Percentiles rank a stretch among this genome's conserved stretches.
Conservation (phyloP, 2,329 filamentous ascomycete genomes). For the Pseudogymnoascus pannorum region DNA sequence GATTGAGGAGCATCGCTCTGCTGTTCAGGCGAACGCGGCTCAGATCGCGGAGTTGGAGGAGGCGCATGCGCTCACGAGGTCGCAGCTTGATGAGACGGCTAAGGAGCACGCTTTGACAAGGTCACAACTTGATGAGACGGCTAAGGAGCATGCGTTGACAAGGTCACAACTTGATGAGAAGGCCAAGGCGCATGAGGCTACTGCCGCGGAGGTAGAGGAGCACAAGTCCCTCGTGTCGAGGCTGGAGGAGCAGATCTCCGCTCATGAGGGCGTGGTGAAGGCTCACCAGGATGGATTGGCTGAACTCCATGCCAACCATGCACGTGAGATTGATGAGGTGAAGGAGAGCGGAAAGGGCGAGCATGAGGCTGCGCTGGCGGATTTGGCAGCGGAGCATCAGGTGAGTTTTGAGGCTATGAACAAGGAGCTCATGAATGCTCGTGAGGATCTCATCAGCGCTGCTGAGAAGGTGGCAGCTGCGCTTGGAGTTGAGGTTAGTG, state of each 20-base stretch:
- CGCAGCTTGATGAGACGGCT: background rate
- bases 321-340: conserved; percentile 42
- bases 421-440: conserved; percentile 55
- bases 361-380: conserved; percentile 49
- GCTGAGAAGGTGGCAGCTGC: conserved; percentile 56
- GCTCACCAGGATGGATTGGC: conserved; percentile 45
- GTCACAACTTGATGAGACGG: background rate
- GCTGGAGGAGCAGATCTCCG: conserved; percentile 51
- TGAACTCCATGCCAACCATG: conserved; percentile 43
- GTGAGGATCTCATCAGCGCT: conserved; percentile 57
- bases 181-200: conserved; percentile 16
- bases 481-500: conserved; percentile 54
- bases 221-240: conserved; percentile 40
- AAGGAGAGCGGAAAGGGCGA: conserved; percentile 44
- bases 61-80: background rate
- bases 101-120: background rate
- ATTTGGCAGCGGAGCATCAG: conserved; percentile 55
- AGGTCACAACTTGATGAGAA: background rate
- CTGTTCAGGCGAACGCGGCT: conserved; percentile 31
- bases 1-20: conserved; percentile 32
- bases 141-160: background rate
- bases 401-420: conserved; percentile 50
- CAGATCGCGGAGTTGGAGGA: conserved; percentile 34
- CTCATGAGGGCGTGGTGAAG: conserved; percentile 52
- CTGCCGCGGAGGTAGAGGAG: conserved; percentile 36